A percentile compares a stretch with the other conserved stretches of the same genome.
Conservation (phyloP, 805 yeast species). For the Teunomyces funiuensis region DNA sequence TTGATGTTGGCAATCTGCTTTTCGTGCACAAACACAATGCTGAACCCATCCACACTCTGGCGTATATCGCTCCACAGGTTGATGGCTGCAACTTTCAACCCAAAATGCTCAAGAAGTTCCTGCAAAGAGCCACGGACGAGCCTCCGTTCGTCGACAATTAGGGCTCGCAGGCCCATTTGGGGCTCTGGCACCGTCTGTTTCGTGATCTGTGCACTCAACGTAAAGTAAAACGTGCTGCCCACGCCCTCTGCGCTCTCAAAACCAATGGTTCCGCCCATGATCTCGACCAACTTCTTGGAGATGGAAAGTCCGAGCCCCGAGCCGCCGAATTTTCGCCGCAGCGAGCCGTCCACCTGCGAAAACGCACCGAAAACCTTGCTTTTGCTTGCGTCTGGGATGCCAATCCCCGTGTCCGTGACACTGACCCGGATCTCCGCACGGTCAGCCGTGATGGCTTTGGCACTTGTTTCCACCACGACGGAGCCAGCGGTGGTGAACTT, state of each 20-base stretch:
- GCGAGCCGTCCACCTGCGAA: conserved; percentile 56
- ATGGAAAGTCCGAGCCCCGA: conserved; percentile 52
- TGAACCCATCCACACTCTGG: conserved; percentile 10
- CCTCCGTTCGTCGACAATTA: conserved; percentile 33
- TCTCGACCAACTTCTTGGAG: conserved; percentile 46
- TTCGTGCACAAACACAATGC: conserved; percentile 23
- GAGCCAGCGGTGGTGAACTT: conserved; percentile 49
- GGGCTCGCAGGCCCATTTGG: conserved; percentile 15
- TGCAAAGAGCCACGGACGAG: conserved; percentile 31
- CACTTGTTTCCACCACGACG: conserved; percentile 36
- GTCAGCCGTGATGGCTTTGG: conserved; percentile 24
- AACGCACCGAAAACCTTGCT: conserved; percentile 51
- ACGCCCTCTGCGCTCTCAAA: conserved; percentile 46
- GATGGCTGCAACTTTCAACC: conserved; percentile 28
- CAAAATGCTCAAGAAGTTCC: conserved; percentile 33
- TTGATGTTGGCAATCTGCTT: conserved; percentile 15
- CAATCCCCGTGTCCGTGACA: conserved; percentile 55
- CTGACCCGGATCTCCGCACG: conserved; percentile 39
- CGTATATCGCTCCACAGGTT: conserved; percentile 16
- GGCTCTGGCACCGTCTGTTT: conserved; percentile 20
- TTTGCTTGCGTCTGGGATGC: conserved; percentile 46
- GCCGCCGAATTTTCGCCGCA: conserved; percentile 52
- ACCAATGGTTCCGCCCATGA: conserved; percentile 49
- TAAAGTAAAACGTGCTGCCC: conserved; percentile 48
- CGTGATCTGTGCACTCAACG: conserved; percentile 30